Base-by-base conservation (phyloP, 139 green algal species). In the Chlamydomonas applanata region DNA sequence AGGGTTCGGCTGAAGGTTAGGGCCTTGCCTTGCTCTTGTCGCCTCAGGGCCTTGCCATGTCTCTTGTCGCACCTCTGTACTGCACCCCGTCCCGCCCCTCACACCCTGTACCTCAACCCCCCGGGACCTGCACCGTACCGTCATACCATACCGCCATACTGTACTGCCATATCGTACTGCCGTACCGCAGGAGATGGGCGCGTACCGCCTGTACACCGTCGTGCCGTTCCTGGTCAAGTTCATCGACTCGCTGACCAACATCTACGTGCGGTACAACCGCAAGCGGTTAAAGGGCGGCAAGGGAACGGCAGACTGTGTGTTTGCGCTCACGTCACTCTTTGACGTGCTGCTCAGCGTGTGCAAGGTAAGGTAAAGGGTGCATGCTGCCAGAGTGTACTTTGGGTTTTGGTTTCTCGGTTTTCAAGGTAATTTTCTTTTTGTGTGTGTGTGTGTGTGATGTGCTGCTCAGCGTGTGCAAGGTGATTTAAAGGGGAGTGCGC, bases 201-300 rank as follows among this genome's bases (percentile, higher is more conserved):
- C 80, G 7, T 99, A 99, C 86, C 80, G 92, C n/a, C 89, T 99
- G 64, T 99, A 98, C 90, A 99, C 95, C 2, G 93, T 98, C 59
- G 90, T 97, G 65, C 94, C 94, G 9, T 88, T 85, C 82, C 86
- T 98, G 69, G 91, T 90, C 61, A 89, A 91, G 67, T 99, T 99
- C 88, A 97, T 99, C 67, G 97, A 98, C 40, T 80, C 81, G 56
- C 87, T 99, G 25, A 99, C 96, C 69, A 99, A 99, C 82, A 88
- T 99, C 60, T 99, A 99, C 79, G 95, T 99, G 72, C 86, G 96
- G 32, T 97, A 94, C 87, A 99, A 99, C 89, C 89, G 96, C 73
- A 94, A 91, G 83, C 87, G 96, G n/a, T 82, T 97, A 62, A 97
- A 97, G 84, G 91, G 91, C 24, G 56, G 70, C 68, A 87, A 88